phyloP scores from a whole-genome alignment of 2,329 filamentous ascomycete genomes.

The Stachybotrys chartarum region DNA sequence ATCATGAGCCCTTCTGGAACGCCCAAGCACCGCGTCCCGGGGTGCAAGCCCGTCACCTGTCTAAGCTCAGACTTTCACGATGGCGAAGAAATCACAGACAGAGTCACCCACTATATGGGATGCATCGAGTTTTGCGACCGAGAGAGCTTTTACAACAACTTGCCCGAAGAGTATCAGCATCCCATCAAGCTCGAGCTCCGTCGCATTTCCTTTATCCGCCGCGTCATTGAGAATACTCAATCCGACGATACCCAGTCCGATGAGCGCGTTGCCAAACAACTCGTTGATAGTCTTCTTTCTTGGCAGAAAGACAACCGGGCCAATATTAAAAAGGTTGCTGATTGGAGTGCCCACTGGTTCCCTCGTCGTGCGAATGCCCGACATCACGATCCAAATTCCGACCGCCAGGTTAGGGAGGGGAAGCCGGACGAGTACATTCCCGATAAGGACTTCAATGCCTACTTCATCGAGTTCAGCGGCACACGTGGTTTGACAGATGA shows the following conservation, averaged over 20 bases:
- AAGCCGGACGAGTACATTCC: constrained; percentile 1
- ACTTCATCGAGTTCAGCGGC: background rate
- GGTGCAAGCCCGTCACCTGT: constrained; percentile 5
- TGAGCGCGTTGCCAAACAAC: background rate
- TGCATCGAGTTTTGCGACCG: constrained; percentile 2
- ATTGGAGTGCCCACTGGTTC: background rate
- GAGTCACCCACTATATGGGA: background rate
- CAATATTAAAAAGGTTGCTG: background rate
- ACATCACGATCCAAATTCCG: background rate
- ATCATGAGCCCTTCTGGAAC: background rate
- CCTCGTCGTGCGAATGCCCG: background rate
- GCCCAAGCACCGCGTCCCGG: no score
- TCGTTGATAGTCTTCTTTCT: background rate
- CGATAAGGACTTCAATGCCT: constrained; percentile 2
- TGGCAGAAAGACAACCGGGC: background rate
- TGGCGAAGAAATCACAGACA: constrained; percentile 1
- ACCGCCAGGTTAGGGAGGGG: background rate
- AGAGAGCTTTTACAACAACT: background rate
- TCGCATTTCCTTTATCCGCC: constrained; percentile 1
- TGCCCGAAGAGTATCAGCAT: background rate
- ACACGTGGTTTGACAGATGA: background rate
- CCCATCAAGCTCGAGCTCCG: constrained; percentile 1
- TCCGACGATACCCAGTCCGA: background rate
- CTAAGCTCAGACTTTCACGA: constrained; percentile 1
- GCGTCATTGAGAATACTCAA: background rate